A percentile compares a stretch with the other conserved stretches of the same genome.
Conservation (phyloP, 768 basidiomycete genomes). For the Exsudoporus frostii region DNA sequence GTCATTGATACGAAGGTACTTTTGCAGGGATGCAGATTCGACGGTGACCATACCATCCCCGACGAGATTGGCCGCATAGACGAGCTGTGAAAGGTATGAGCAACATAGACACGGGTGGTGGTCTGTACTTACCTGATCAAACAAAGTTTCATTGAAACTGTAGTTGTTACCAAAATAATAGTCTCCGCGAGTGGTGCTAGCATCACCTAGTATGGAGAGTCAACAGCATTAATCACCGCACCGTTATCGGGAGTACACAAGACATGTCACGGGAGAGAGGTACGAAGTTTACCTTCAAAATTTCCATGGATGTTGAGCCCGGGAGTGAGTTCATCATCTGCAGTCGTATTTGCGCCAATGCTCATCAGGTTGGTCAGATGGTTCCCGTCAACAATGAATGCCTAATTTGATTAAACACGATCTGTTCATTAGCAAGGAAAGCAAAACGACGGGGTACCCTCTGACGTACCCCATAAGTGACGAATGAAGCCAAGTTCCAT, state of each 20-base stretch:
- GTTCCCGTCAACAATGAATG: constrained; percentile 27
- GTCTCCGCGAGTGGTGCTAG: constrained; percentile 22
- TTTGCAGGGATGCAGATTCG: constrained; percentile 19
- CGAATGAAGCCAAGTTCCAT: constrained; percentile 17
- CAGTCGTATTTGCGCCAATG: constrained; percentile 24
- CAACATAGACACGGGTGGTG: not conserved
- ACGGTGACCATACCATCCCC: constrained; percentile 18
- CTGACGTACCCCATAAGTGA: constrained; percentile 20
- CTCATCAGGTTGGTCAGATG: constrained; percentile 28
- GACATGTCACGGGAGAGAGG: not conserved
- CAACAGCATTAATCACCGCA: not conserved
- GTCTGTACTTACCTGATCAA: constrained; percentile 9
- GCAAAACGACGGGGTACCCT: not conserved
- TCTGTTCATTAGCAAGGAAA: not conserved
- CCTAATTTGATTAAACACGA: constrained; percentile 3
- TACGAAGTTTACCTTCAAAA: constrained; percentile 13
- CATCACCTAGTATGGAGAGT: constrained; percentile 13
- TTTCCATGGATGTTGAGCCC: constrained; percentile 24
- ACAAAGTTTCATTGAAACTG: constrained; percentile 25
- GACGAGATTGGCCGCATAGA: constrained; percentile 14
- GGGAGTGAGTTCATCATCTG: constrained; percentile 7
- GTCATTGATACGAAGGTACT: constrained; percentile 20
- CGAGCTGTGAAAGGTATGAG: constrained; percentile 8
- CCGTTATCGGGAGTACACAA: not conserved
- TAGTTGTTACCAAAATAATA: constrained; percentile 26